Conservation (phyloP, 352 stramenopile genomes). For the Phytopythium vexans region DNA sequence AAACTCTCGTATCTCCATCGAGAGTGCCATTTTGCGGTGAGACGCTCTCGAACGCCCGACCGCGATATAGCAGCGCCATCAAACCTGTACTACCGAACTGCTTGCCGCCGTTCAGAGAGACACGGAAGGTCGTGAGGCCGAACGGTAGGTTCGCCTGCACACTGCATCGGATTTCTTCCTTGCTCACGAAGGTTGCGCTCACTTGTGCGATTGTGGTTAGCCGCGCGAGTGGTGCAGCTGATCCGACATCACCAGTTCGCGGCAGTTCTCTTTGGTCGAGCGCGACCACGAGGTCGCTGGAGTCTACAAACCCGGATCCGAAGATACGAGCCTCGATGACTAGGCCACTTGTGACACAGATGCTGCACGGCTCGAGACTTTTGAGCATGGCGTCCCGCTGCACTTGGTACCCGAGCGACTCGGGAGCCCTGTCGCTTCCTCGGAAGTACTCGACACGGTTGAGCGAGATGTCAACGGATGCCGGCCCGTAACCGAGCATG, state of each 20-base stretch:
- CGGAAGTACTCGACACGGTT: conserved; percentile 51
- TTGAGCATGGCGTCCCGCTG: conserved; percentile 40
- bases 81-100: conserved; percentile 47
- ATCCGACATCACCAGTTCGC: conserved; percentile 1
- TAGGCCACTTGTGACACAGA: conserved; percentile 56
- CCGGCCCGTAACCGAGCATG: conserved; percentile 48
- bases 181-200: conserved; percentile 43
- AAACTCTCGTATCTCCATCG: conserved; percentile 26
- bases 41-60: conserved; percentile 35
- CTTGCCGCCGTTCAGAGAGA: conserved; percentile 62
- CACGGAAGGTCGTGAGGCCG: conserved; percentile 45
- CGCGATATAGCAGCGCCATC: conserved; percentile 43
- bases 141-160: conserved; percentile 68
- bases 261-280: conserved; percentile 39
- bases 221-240: background rate
- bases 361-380: conserved; percentile 46
- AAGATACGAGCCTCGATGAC: conserved; percentile 50
- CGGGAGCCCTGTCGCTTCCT: conserved; percentile 29
- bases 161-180: conserved; percentile 51
- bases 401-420: conserved; percentile 47
- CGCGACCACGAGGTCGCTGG: conserved; percentile 54
- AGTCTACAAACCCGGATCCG: conserved; percentile 59
- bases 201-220: conserved; percentile 31
- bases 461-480: conserved; percentile 48
- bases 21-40: conserved; percentile 36